A percentile compares a stretch with the other conserved stretches of the same genome.
Evolutionary conservation across 495 filamentous ascomycete genomes (phyloP).

Genomic region (Bacidia gigantensis): DNA sequence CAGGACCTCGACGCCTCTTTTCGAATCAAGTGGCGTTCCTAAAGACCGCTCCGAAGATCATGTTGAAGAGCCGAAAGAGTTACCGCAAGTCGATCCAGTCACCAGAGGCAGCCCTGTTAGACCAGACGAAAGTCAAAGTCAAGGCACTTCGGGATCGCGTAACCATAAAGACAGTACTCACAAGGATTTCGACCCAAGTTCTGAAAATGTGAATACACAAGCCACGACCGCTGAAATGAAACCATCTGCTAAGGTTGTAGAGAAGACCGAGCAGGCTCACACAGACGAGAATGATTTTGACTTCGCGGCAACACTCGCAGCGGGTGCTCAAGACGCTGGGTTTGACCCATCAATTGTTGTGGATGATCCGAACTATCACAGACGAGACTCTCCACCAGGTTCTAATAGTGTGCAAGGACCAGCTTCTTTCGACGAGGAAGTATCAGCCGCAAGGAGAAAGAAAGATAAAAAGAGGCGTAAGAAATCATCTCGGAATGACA

Average conservation of each 20-base stretch:
- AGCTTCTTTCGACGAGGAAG: constrained; percentile 27
- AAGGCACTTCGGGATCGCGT: neutral
- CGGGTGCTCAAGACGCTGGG: constrained; percentile 49
- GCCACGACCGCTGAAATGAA: neutral
- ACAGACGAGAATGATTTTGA: constrained; percentile 38
- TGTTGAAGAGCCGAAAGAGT: constrained; percentile 23
- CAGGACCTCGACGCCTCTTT: constrained; percentile 29
- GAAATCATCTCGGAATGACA: constrained; percentile 7
- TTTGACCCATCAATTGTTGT: constrained; percentile 62
- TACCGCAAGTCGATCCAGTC: constrained; percentile 40
- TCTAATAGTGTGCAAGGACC: constrained; percentile 37
- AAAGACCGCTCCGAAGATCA: constrained; percentile 15
- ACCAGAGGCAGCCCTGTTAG: constrained; percentile 22
- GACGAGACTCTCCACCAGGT: constrained; percentile 49
- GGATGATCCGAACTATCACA: constrained; percentile 47
- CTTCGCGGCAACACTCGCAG: constrained; percentile 58
- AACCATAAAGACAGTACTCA: neutral
- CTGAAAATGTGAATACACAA: neutral
- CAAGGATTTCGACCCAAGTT: neutral
- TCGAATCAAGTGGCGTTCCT: constrained; percentile 15
- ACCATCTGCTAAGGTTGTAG: neutral
- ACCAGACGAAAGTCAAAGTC: constrained; percentile 44
- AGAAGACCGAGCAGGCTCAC: constrained; percentile 24
- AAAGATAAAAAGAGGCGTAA: constrained; percentile 10
- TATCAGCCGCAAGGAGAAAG: constrained; percentile 1